These are phyloP conservation scores for Naganishia friedmannii DNA, from an alignment of 768 basidiomycete genomes.

Conservation along the genomic window DNA sequence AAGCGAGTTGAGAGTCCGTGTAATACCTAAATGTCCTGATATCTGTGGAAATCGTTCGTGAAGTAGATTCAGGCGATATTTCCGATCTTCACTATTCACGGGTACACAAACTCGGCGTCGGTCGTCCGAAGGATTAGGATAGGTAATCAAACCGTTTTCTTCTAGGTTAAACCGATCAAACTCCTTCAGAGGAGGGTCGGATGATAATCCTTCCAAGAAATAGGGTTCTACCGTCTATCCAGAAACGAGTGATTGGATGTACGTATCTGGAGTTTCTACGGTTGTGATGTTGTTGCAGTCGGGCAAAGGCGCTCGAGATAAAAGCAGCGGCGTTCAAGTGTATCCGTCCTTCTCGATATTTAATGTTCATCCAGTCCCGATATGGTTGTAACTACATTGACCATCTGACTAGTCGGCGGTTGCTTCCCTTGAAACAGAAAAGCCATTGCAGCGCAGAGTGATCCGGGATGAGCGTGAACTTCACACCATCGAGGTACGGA, in stretches of 20 bases:
- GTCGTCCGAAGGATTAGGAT: not conserved
- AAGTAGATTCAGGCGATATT: not conserved
- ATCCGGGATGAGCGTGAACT: slow-evolving; percentile 11
- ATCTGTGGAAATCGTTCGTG: not conserved
- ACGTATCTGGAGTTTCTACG: slow-evolving; percentile 26
- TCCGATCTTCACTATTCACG: too few species aligned
- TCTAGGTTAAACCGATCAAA: not conserved
- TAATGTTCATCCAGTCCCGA: slow-evolving; percentile 11
- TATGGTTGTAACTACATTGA: slow-evolving; percentile 22
- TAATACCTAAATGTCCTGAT: too few species aligned
- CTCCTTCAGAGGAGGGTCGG: not conserved
- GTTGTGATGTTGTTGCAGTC: slow-evolving; percentile 13
- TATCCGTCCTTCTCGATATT: slow-evolving; percentile 20
- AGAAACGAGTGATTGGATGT: slow-evolving; percentile 20
- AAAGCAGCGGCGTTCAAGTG: slow-evolving; percentile 26
- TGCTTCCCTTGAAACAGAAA: slow-evolving; percentile 12
- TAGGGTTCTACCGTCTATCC: not conserved
- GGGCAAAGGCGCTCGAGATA: slow-evolving; percentile 17
- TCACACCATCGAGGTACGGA: slow-evolving; percentile 5
- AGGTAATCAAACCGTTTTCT: not conserved
- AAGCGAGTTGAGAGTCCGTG: too few species aligned
- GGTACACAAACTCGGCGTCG: not conserved
- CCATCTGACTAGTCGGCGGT: slow-evolving; percentile 22
- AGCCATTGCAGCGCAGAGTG: slow-evolving; percentile 16
- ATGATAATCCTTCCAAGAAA: not conserved